phyloP scores from a whole-genome alignment of 495 filamentous ascomycete genomes.

The Aspergillus bridgeri region DNA sequence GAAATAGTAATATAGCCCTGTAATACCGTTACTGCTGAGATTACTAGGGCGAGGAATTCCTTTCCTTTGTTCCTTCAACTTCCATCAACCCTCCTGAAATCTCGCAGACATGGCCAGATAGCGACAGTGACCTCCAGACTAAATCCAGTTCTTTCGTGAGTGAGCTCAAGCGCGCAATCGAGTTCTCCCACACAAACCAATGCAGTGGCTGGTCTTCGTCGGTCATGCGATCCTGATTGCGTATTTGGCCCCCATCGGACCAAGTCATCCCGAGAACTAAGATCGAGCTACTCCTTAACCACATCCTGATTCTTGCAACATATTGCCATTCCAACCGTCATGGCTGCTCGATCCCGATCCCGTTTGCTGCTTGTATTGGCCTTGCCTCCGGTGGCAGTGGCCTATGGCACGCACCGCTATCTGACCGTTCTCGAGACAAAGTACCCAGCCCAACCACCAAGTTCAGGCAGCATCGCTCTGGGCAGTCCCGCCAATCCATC shows the following conservation, averaged over 20 bases:
- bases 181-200: too few relatives aligned
- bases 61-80: too few relatives aligned
- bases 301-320: neutral
- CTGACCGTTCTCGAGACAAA: slow-evolving; percentile 27
- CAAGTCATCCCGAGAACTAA: neutral
- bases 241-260: neutral
- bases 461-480: slow-evolving; percentile 19
- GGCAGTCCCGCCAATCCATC: slow-evolving; percentile 13
- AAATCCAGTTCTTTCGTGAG: too few relatives aligned
- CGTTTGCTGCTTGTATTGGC: slow-evolving; percentile 14
- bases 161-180: too few relatives aligned
- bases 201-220: neutral
- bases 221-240: neutral
- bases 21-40: too few relatives aligned
- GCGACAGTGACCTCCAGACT: too few relatives aligned
- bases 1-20: too few relatives aligned
- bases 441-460: slow-evolving; percentile 25
- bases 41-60: too few relatives aligned
- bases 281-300: neutral
- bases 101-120: too few relatives aligned
- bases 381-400: slow-evolving; percentile 14
- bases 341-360: slow-evolving; percentile 16
- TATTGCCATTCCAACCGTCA: slow-evolving; percentile 4
- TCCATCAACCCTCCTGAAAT: too few relatives aligned
- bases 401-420: slow-evolving; percentile 23